phyloP scores from a whole-genome alignment of 2,329 filamentous ascomycete species.

The Davidsoniella eucalypti region DNA sequence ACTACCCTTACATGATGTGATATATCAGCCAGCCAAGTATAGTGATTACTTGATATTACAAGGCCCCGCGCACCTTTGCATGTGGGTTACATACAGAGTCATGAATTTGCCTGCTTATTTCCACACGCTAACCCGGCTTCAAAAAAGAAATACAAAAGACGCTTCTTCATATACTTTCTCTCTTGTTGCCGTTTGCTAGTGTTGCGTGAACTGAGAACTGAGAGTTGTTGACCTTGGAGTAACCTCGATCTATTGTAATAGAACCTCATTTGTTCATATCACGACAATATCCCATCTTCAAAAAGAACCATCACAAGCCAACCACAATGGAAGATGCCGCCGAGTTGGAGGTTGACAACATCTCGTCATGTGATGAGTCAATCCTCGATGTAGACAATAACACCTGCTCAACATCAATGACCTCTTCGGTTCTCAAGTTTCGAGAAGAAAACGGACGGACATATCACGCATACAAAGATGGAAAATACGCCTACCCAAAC shows the following conservation, averaged over 20 bases:
- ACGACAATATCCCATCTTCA: neutral
- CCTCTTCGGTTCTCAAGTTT: slow-evolving; percentile 15
- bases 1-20: neutral
- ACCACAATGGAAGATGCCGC: neutral
- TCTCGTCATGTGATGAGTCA: neutral
- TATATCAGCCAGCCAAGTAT: neutral
- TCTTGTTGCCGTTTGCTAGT: neutral
- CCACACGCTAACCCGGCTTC: too few relatives aligned
- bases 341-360: neutral
- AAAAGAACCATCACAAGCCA: neutral
- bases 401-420: slow-evolving; percentile 13
- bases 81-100: too few relatives aligned
- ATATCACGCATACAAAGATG: slow-evolving; percentile 18
- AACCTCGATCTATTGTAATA: neutral
- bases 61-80: neutral
- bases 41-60: neutral
- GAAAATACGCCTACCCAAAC: slow-evolving; percentile 17
- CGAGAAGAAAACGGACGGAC: slow-evolving; percentile 18
- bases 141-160: neutral
- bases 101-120: too few relatives aligned
- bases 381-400: neutral
- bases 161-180: neutral
- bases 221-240: neutral
- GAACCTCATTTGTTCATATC: neutral
- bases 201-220: neutral